Base-by-base conservation (phyloP, 441 rosid genomes). In the Iberis amara region DNA sequence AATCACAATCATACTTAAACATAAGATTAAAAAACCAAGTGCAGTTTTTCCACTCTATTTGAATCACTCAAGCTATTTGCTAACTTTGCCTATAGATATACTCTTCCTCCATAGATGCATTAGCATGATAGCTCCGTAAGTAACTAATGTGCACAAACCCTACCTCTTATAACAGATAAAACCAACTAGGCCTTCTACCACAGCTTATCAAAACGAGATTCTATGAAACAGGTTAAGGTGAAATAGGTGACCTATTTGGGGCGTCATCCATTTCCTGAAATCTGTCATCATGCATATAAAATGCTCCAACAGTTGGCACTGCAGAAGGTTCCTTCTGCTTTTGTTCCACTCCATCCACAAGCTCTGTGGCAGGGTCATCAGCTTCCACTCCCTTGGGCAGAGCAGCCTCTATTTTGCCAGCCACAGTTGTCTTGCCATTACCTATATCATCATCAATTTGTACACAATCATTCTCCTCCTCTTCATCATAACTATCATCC, bases 251-350 rank as follows among this genome's bases (percentile, higher is more conserved):
- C 74, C 75, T 66, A 33, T 79, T 69, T 7, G 87, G 67, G 60
- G 27, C 27, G 4, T 2, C 4, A 4, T 24, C 27, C 68, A 76
- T 66, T 57, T 77, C 96, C 71, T 86, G 79, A 55, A 84, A 92
- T 27, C 98, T 78, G 70, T 92, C 96, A 66, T 92, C 98, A 24
- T 92, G 98, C 96, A 92, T 88, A 59, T 92, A 92, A 66, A 92
- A 92, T 0, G 98, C 92, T 32, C 98, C 98, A 50, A 89, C 89
- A 57, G 96, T 88, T 8, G 98, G 98, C 51, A 92, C 98, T 0
- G 89, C 86, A 60, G 72, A 92, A 3, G 95, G 98, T 47, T 88
- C 89, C 39, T 76, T 83, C 63, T 65, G 82, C 71, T 82, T 78
- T 70, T 70, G 77, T 76, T 70, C 89, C 32, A 53, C 77, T 37